Evolutionary conservation across 495 filamentous ascomycete genomes (phyloP).

Genomic region (Aspergillus indologenus): DNA sequence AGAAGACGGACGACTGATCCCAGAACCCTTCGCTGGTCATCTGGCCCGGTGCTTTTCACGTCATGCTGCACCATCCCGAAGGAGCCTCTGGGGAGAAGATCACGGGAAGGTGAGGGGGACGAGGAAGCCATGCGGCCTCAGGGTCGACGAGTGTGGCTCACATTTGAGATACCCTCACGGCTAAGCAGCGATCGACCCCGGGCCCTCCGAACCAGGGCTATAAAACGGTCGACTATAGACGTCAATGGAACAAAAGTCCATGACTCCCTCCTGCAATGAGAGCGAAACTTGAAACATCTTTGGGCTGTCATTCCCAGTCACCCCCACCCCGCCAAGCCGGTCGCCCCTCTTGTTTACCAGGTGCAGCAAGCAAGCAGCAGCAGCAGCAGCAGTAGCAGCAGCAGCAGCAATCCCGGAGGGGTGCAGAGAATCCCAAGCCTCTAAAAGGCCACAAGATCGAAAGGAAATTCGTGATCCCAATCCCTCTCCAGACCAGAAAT

Average conservation of each 20-base stretch:
- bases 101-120: neutral
- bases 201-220: neutral
- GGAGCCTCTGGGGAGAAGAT: neutral
- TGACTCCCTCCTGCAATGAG: neutral
- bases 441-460: neutral
- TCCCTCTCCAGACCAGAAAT: neutral
- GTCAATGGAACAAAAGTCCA: neutral
- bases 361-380: neutral
- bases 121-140: neutral
- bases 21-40: neutral
- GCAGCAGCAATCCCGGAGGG: neutral
- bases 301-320: neutral
- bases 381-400: neutral
- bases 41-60: neutral
- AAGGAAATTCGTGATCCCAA: neutral
- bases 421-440: neutral
- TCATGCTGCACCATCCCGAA: neutral
- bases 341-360: neutral
- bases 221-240: neutral
- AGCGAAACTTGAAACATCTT: neutral
- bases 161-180: neutral
- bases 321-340: neutral
- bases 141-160: neutral
- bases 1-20: neutral
- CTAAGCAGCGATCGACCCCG: neutral